Evolutionary conservation across 2,329 filamentous ascomycete species (phyloP).

Genomic region (Zalaria sp.): DNA sequence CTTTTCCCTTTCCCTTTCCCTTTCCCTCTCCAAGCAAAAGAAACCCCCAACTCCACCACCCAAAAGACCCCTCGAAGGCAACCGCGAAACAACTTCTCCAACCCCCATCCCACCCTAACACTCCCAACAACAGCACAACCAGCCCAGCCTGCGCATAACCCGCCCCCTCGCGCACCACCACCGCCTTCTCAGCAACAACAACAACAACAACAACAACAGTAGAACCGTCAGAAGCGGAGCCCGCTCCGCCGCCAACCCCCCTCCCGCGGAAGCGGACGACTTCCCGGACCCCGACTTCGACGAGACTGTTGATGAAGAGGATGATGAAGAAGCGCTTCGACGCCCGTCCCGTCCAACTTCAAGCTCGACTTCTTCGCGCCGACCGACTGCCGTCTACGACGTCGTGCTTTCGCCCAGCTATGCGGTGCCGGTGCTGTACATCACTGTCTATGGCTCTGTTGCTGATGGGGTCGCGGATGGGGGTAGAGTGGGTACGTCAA

Average conservation of each 20-base stretch:
- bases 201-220: too few relatives aligned
- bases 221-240: too few relatives aligned
- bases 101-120: neutral
- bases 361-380: neutral
- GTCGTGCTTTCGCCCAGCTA: constrained; percentile 29
- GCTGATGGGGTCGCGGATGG: too few relatives aligned
- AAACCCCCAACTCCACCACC: too few relatives aligned
- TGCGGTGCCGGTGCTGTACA: constrained; percentile 30
- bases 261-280: neutral
- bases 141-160: constrained; percentile 3
- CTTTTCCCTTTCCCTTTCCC: too few relatives aligned
- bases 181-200: too few relatives aligned
- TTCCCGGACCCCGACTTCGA: neutral
- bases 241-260: neutral
- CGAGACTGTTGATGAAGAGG: neutral
- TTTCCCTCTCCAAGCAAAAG: too few relatives aligned
- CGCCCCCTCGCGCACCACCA: neutral
- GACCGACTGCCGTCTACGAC: constrained; percentile 18
- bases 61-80: too few relatives aligned
- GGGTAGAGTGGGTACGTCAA: too few relatives aligned
- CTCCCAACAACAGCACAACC: neutral
- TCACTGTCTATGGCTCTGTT: constrained; percentile 12
- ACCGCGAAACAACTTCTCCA: neutral
- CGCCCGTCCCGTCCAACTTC: too few relatives aligned
- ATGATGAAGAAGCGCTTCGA: neutral